Percentiles rank a stretch among this genome's conserved stretches.
These are phyloP conservation scores for Yamadazyma olivae DNA, from an alignment of 805 yeast genomes.

Conservation along the genomic window DNA sequence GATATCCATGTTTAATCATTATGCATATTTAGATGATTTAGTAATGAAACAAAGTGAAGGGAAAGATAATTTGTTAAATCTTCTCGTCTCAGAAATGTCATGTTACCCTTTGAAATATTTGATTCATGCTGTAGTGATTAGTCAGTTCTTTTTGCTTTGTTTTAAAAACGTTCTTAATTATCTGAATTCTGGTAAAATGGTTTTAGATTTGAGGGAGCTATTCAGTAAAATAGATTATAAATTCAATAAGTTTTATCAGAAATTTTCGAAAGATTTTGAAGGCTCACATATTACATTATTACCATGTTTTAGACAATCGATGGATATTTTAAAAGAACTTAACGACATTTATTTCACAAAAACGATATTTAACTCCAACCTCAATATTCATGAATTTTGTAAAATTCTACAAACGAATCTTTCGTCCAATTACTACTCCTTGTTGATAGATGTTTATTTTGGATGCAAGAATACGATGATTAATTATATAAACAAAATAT, in stretches of 20 bases:
- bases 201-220: conserved; percentile 13
- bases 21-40: conserved; percentile 15
- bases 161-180: conserved; percentile 12
- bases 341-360: conserved; percentile 2
- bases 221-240: conserved; percentile 9
- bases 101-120: conserved; percentile 13
- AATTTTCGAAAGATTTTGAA: conserved; percentile 12
- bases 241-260: conserved; percentile 13
- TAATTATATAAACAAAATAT: conserved; percentile 19
- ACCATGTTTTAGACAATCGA: conserved; percentile 8
- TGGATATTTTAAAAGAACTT: conserved; percentile 10
- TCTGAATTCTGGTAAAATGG: conserved; percentile 1
- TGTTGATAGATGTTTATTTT: conserved; percentile 20
- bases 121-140: conserved; percentile 17
- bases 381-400: conserved; percentile 11
- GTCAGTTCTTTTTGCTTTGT: conserved; percentile 18
- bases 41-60: conserved; percentile 4
- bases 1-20: conserved; percentile 22
- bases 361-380: conserved; percentile 3
- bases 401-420: conserved; percentile 7
- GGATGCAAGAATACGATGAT: conserved; percentile 23
- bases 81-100: conserved; percentile 10
- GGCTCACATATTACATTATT: not conserved
- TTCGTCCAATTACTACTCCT: conserved; percentile 9
- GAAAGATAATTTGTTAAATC: conserved; percentile 10